phyloP scores from a whole-genome alignment of 2,329 filamentous ascomycete species.

The Penicillium occitanis region DNA sequence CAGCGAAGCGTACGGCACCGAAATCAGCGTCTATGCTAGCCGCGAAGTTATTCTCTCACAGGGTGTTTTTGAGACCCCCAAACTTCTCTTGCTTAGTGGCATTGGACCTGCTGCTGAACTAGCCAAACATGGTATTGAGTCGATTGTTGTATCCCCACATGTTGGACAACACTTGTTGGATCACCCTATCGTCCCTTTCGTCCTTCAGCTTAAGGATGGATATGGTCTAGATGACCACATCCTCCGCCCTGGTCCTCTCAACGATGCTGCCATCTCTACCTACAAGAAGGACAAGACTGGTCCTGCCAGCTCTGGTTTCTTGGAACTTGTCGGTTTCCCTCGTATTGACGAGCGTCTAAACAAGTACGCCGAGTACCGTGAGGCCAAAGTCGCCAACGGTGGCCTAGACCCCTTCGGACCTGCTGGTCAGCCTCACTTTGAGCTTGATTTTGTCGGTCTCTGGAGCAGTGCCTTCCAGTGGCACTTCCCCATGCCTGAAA shows the following conservation, averaged over 20 bases:
- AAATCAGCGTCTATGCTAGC: conserved; percentile 30
- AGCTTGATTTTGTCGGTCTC: conserved; percentile 62
- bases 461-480: conserved; percentile 54
- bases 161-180: conserved; percentile 48
- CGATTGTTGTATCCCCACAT: conserved; percentile 24
- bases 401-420: conserved; percentile 55
- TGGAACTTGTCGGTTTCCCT: conserved; percentile 56
- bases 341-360: conserved; percentile 55
- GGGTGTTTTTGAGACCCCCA: conserved; percentile 45
- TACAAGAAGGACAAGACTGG: conserved; percentile 32
- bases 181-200: conserved; percentile 42
- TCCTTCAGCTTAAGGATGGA: conserved; percentile 45
- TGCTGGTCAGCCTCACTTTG: conserved; percentile 59
- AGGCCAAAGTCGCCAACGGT: conserved; percentile 41
- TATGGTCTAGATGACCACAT: conserved; percentile 40
- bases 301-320: conserved; percentile 39
- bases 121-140: conserved; percentile 17
- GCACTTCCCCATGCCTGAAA: conserved; percentile 39
- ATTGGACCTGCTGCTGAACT: conserved; percentile 35
- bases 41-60: conserved; percentile 49
- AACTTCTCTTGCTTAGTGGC: conserved; percentile 36
- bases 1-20: conserved; percentile 34
- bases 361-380: conserved; percentile 48
- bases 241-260: conserved; percentile 38
- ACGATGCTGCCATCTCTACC: conserved; percentile 34